Evolutionary conservation across 2,329 filamentous ascomycete genomes (phyloP).

Genomic region (Coniochaeta ligniaria): DNA sequence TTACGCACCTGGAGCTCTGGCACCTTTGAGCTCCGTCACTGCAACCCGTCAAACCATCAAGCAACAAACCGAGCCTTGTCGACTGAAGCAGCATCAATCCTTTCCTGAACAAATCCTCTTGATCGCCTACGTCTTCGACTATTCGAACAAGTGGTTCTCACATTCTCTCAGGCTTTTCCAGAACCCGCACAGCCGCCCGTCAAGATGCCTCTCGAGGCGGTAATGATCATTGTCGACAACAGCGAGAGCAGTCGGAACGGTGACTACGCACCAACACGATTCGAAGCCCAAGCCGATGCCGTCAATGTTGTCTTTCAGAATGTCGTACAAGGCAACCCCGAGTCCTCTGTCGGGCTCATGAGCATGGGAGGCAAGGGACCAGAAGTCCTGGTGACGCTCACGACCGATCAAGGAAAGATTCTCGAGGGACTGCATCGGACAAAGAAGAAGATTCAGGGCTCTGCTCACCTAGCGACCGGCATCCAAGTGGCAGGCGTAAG

Average conservation of each 20-base stretch:
- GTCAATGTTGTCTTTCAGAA: conserved; percentile 92
- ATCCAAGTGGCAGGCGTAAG: conserved; percentile 92
- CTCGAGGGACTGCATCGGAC: conserved; percentile 87
- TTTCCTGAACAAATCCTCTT: not conserved
- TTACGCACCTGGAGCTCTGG: conserved; percentile 8
- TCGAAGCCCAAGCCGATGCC: conserved; percentile 92
- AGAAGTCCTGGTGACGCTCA: conserved; percentile 92
- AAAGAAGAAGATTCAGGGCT: conserved; percentile 83
- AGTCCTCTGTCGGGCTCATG: conserved; percentile 96
- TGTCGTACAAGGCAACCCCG: conserved; percentile 91
- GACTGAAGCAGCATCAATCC: not conserved
- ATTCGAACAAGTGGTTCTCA: not conserved
- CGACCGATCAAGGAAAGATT: conserved; percentile 92
- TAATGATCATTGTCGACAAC: conserved; percentile 99
- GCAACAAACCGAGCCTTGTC: not conserved
- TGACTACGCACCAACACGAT: conserved; percentile 84
- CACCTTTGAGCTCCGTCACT: conserved; percentile 3
- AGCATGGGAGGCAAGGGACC: conserved; percentile 98
- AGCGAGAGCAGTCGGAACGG: conserved; percentile 98
- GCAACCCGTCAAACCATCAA: conserved; percentile 1
- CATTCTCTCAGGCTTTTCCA: conserved; percentile 12
- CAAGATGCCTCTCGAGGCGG: conserved; percentile 97
- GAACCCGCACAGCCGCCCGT: conserved; percentile 20
- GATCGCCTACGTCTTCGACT: not conserved
- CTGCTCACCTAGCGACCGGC: conserved; percentile 80